A percentile compares a stretch with the other conserved stretches of the same genome.
Conservation (phyloP, 2,329 filamentous ascomycete genomes). For the Trichoderma atrobrunneum region DNA sequence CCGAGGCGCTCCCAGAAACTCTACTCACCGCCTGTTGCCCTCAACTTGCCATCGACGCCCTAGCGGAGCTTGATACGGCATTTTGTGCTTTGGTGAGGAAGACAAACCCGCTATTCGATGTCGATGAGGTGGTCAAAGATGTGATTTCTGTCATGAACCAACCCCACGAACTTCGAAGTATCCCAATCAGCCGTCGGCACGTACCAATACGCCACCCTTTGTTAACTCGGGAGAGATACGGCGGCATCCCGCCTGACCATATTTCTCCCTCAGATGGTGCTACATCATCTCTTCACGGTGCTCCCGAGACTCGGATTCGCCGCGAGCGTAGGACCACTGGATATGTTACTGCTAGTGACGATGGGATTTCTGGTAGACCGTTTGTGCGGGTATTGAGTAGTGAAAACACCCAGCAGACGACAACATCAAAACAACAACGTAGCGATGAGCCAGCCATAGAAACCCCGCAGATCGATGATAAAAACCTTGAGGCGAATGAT, state of each 20-base stretch:
- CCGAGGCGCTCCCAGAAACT: conserved; percentile 28
- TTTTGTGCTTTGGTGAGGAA: conserved; percentile 51
- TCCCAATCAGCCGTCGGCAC: conserved; percentile 1
- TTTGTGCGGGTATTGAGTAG: conserved; percentile 48
- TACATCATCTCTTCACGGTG: background rate
- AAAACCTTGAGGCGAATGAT: background rate
- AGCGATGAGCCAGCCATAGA: background rate
- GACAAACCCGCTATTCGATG: conserved; percentile 38
- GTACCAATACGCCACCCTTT: conserved; percentile 7
- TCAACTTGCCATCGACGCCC: conserved; percentile 46
- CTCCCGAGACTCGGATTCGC: conserved; percentile 26
- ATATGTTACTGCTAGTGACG: conserved; percentile 35
- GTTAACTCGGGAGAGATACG: background rate
- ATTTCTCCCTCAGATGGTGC: background rate
- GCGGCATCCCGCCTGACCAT: background rate
- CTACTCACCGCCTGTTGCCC: conserved; percentile 44
- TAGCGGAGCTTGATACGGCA: conserved; percentile 44
- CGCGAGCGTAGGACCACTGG: conserved; percentile 24
- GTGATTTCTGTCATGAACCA: conserved; percentile 39
- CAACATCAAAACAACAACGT: conserved; percentile 11
- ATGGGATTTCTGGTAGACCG: conserved; percentile 54
- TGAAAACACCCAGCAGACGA: conserved; percentile 25
- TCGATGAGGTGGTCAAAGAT: conserved; percentile 45
- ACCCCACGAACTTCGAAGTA: conserved; percentile 9
- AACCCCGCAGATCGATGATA: background rate